These are phyloP conservation scores for Ogataea minuta DNA, from an alignment of 805 yeast species.

Conservation along the genomic window DNA sequence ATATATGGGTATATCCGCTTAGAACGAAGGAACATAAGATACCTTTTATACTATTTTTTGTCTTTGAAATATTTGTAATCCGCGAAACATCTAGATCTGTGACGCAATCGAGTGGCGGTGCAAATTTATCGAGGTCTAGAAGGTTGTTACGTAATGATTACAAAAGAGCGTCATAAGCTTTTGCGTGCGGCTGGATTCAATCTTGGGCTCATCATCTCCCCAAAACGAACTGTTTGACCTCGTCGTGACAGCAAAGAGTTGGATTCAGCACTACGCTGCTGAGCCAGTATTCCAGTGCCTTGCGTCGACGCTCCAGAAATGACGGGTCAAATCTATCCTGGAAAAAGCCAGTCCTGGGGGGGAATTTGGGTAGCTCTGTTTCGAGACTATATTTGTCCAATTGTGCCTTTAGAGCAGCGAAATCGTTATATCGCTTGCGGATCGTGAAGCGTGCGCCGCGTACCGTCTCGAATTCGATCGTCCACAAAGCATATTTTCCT, in stretches of 20 bases:
- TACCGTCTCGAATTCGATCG: slow-evolving; percentile 26
- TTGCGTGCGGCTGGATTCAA: slow-evolving; percentile 1
- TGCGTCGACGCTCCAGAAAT: slow-evolving; percentile 55
- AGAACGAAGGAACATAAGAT: slow-evolving; percentile 7
- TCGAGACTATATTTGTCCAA: slow-evolving; percentile 40
- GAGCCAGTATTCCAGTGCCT: slow-evolving; percentile 59
- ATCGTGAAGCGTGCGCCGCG: slow-evolving; percentile 41
- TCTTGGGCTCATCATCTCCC: slow-evolving; percentile 3
- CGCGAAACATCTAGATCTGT: slow-evolving; percentile 14
- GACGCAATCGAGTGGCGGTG: slow-evolving; percentile 6
- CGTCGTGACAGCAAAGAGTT: slow-evolving; percentile 35
- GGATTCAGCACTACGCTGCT: slow-evolving; percentile 55
- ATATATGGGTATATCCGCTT: not conserved
- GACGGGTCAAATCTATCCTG: slow-evolving; percentile 27
- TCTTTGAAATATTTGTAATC: slow-evolving; percentile 12
- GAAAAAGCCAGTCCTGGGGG: slow-evolving; percentile 42
- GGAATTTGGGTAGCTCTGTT: slow-evolving; percentile 46
- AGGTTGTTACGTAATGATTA: slow-evolving; percentile 4
- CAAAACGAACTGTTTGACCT: slow-evolving; percentile 41
- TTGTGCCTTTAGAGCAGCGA: slow-evolving; percentile 44
- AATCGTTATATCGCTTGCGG: slow-evolving; percentile 65
- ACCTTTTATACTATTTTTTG: slow-evolving; percentile 4
- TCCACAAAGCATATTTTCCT: slow-evolving; percentile 32
- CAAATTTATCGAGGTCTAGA: slow-evolving; percentile 5
- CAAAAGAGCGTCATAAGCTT: not conserved